These are phyloP conservation scores for Eucalyptus regnans DNA, from an alignment of 345 rosid genomes.

Conservation along the genomic window DNA sequence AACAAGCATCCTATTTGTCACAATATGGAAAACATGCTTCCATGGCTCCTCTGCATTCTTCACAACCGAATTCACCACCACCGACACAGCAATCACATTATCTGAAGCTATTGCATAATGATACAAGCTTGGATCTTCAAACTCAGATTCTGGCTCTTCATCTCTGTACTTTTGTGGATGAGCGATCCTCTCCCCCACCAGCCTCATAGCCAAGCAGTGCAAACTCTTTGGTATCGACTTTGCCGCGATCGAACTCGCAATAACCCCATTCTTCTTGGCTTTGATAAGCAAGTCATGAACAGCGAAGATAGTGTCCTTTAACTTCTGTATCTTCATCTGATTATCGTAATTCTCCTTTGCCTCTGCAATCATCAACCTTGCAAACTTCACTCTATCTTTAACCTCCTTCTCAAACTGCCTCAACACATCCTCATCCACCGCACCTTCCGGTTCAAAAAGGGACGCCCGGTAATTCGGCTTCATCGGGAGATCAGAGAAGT, in stretches of 20 bases:
- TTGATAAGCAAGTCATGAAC: constrained; percentile 64
- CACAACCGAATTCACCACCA: constrained; percentile 80
- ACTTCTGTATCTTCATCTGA: constrained; percentile 87
- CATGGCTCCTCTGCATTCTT: constrained; percentile 70
- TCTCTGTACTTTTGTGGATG: constrained; percentile 69
- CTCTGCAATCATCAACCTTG: constrained; percentile 64
- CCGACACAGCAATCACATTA: constrained; percentile 85
- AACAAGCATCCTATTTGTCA: constrained; percentile 70
- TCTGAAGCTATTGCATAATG: constrained; percentile 81
- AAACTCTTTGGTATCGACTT: constrained; percentile 80
- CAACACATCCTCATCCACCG: constrained; percentile 64
- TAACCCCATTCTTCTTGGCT: constrained; percentile 83
- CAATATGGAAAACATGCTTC: constrained; percentile 84
- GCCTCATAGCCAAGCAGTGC: constrained; percentile 94
- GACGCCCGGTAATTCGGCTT: constrained; percentile 40
- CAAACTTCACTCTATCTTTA: constrained; percentile 66
- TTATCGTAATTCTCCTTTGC: constrained; percentile 82
- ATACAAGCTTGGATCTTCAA: constrained; percentile 65
- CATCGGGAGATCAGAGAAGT: constrained; percentile 43
- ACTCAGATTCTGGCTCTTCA: constrained; percentile 34
- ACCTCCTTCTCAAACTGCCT: constrained; percentile 88
- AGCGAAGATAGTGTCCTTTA: constrained; percentile 82
- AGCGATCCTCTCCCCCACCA: constrained; percentile 72
- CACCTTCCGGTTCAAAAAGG: constrained; percentile 27
- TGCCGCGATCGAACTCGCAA: constrained; percentile 73